Evolutionary conservation across 495 filamentous ascomycete species (phyloP).

Genomic region (Penicillium salamii): DNA sequence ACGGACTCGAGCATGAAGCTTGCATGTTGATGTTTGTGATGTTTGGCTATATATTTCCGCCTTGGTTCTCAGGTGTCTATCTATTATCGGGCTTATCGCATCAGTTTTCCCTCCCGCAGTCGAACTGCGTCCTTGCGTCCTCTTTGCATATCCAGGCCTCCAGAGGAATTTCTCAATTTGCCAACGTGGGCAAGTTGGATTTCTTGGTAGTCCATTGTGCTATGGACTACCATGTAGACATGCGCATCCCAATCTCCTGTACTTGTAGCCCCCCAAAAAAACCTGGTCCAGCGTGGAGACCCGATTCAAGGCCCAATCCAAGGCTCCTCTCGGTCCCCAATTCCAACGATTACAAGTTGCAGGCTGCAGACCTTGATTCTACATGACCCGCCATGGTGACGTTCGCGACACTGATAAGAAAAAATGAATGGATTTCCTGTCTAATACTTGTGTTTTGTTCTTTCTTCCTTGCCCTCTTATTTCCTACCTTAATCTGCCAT

Average conservation of each 20-base stretch:
- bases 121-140: no score
- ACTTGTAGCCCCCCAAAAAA: no score
- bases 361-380: not conserved
- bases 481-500: not conserved
- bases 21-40: slow-evolving; percentile 18
- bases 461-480: not conserved
- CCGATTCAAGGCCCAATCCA: not conserved
- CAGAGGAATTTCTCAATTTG: no score
- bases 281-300: no score
- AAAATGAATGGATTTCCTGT: not conserved
- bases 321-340: not conserved
- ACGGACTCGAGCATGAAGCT: slow-evolving; percentile 4
- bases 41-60: slow-evolving; percentile 11
- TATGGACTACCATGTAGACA: no score
- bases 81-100: not conserved
- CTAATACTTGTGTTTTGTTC: not conserved
- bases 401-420: not conserved
- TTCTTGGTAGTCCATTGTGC: no score
- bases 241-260: no score
- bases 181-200: no score
- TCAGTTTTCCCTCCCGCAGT: no score
- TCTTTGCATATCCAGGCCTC: no score
- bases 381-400: slow-evolving; percentile 8
- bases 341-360: not conserved
- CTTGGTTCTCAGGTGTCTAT: not conserved